Evolutionary conservation across 1,284 basidiomycete genomes (phyloP).

Genomic region (Marasmius sp.): DNA sequence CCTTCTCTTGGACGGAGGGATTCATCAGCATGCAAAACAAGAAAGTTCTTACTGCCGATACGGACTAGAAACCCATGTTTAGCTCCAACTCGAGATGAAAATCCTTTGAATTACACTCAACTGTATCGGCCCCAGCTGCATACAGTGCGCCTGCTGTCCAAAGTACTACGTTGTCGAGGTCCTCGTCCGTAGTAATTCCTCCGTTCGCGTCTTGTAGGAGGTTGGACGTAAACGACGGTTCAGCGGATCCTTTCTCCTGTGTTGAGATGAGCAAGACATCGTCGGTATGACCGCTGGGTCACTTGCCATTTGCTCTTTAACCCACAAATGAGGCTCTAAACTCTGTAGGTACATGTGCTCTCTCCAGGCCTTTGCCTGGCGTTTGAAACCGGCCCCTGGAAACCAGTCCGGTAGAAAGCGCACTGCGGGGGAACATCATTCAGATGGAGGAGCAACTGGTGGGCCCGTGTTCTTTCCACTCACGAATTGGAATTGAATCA

Average conservation of each 20-base stretch:
- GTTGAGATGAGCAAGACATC: neutral
- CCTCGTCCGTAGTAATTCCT: constrained; percentile 4
- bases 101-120: constrained; percentile 1
- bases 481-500: constrained; percentile 19
- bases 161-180: constrained; percentile 19
- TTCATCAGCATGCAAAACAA: constrained; percentile 14
- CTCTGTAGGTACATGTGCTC: constrained; percentile 9
- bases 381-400: constrained; percentile 5
- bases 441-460: too few relatives aligned
- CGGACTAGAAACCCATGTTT: constrained; percentile 7
- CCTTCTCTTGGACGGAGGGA: constrained; percentile 7
- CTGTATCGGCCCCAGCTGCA: constrained; percentile 22
- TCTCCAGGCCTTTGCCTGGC: constrained; percentile 15
- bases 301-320: constrained; percentile 19
- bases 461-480: too few relatives aligned
- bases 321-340: constrained; percentile 15
- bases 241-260: constrained; percentile 14
- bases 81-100: constrained; percentile 11
- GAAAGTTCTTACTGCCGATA: constrained; percentile 13
- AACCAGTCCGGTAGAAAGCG: constrained; percentile 5
- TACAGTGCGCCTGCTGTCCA: constrained; percentile 21
- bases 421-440: constrained; percentile 2
- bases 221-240: constrained; percentile 18
- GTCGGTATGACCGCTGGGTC: neutral
- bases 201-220: constrained; percentile 11